Evolutionary conservation across 305 asterid species (phyloP).

Genomic region (Solanum aculeatissimum): DNA sequence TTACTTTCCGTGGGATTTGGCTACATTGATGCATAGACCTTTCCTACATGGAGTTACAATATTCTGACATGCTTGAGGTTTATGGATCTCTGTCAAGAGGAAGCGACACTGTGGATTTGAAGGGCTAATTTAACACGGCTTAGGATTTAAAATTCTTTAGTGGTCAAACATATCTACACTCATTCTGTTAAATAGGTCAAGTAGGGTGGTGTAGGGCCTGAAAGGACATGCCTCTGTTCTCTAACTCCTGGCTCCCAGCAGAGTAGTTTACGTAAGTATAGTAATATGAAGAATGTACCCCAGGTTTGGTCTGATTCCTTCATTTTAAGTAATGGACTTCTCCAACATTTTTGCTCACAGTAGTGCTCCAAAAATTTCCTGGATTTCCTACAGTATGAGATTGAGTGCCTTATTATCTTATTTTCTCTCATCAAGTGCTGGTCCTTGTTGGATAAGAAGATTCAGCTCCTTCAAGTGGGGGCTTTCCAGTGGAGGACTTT

Average conservation of each 20-base stretch:
- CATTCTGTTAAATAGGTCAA: background rate
- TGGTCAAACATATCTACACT: background rate
- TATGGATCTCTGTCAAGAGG: background rate
- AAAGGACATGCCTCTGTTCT: background rate
- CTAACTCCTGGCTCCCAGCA: background rate
- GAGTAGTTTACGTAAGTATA: background rate
- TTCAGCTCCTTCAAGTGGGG: background rate
- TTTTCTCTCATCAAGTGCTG: background rate
- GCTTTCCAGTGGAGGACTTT: background rate
- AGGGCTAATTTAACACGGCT: background rate
- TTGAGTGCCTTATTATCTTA: background rate
- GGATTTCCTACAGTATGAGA: background rate
- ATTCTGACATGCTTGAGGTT: background rate
- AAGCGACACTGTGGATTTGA: background rate
- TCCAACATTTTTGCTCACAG: background rate
- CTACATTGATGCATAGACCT: background rate
- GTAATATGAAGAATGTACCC: background rate
- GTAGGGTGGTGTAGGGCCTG: background rate
- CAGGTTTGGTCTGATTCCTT: background rate
- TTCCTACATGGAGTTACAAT: background rate
- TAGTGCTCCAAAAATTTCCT: background rate
- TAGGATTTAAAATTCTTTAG: background rate
- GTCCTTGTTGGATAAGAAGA: background rate
- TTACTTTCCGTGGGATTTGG: background rate
- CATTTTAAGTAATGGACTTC: background rate